Conservation (phyloP, 1,284 basidiomycete genomes). For the Leccinum fallax region DNA sequence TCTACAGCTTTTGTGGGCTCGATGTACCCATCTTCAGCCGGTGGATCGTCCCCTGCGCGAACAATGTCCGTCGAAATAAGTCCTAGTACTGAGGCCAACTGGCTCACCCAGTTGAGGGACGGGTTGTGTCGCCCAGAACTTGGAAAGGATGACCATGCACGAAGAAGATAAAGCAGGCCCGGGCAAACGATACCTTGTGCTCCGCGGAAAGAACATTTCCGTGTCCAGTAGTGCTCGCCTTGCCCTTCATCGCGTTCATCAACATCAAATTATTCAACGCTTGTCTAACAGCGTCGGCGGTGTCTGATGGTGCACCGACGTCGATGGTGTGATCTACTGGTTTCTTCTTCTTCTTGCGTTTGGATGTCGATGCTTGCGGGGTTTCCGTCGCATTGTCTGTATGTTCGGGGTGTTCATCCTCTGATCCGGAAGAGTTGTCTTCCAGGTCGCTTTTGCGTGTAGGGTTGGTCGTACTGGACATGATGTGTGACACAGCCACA, state of each 20-base stretch:
- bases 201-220: slow-evolving; percentile 81
- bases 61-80: slow-evolving; percentile 6
- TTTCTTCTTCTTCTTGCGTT: slow-evolving; percentile 80
- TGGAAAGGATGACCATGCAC: slow-evolving; percentile 10
- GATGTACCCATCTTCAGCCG: slow-evolving; percentile 84
- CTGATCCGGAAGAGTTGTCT: slow-evolving; percentile 36
- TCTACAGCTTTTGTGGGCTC: slow-evolving; percentile 79
- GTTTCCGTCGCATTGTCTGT: slow-evolving; percentile 20
- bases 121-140: slow-evolving; percentile 98
- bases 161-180: slow-evolving; percentile 2
- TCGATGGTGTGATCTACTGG: slow-evolving; percentile 32
- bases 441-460: slow-evolving; percentile 40
- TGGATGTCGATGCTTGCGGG: slow-evolving; percentile 46
- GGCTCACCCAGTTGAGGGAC: slow-evolving; percentile 80
- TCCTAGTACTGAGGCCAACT: not conserved
- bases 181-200: slow-evolving; percentile 71
- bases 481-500: slow-evolving; percentile 2
- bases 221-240: slow-evolving; percentile 64
- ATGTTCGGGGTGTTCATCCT: slow-evolving; percentile 39
- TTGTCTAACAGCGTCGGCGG: slow-evolving; percentile 58
- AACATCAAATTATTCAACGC: slow-evolving; percentile 71
- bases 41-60: slow-evolving; percentile 61
- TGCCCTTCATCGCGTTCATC: slow-evolving; percentile 73
- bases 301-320: slow-evolving; percentile 45
- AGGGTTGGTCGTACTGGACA: slow-evolving; percentile 37